Base-by-base conservation (phyloP, 1,284 basidiomycete genomes). In the Ganoderma lucidum region DNA sequence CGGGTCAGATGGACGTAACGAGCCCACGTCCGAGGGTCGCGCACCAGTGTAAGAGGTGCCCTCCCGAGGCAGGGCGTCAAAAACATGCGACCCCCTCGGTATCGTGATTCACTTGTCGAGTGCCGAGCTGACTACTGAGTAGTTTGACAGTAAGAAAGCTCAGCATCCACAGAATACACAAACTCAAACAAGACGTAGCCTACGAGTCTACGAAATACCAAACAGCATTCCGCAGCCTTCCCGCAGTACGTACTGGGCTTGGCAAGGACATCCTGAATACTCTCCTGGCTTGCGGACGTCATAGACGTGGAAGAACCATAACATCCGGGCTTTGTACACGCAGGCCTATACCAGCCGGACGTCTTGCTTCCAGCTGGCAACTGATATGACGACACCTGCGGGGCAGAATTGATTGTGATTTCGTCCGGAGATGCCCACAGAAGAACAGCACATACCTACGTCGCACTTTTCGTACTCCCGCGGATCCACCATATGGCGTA, bases 151-250 rank as follows among this genome's bases (percentile, higher is more conserved):
- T 17, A n/a, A 17, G 6, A 12, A 8, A 56, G 19, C 2, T n/a
- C 32, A 59, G 19, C n/a, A 37, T 35, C 6, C 19, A 6, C 6
- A 37, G 35, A n/a, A 35, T 39, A 59, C 56, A 59, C 56, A 59
- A 59, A 35, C 32, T 39, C 56, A 59, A 59, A 39, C 35, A 23
- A 59, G 35, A 59, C 35, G 53, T 56, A 28, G 30, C 53, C 30
- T 56, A 56, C 53, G 15, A 35, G 30, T 30, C 30, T 56, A 56
- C 53, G 15, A 35, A 1, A 56, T 17, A n/a, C n/a, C 19, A n/a
- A 59, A 59, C 32, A 35, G 56, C 56, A 59, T n/a, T 5, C 56
- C 35, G 56, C 35, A 59, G 56, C 35, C 39, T 19, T 19, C 37
- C 35, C 56, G 56, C 56, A 59, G 56, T n/a, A 51, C 12, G 14